phyloP scores from a whole-genome alignment of 2,329 filamentous ascomycete genomes.

The Phialophora macrospora region DNA sequence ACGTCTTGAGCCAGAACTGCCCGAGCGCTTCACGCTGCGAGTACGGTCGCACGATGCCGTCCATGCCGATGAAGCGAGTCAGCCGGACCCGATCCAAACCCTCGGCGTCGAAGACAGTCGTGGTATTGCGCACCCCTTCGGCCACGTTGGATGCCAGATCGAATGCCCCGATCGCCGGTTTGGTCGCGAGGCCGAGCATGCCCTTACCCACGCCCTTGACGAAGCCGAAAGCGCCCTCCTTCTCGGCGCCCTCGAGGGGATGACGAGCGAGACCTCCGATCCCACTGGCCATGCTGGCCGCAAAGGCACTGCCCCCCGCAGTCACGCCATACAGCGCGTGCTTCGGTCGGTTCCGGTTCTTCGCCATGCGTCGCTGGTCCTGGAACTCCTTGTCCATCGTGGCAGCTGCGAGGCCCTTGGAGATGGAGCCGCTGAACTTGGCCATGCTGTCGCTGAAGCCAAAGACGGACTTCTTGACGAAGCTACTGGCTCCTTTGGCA shows the following conservation, averaged over 20 bases:
- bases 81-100: conserved; percentile 94
- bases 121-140: conserved; percentile 97
- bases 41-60: conserved; percentile 94
- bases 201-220: conserved; percentile 98
- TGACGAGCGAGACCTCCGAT: conserved; percentile 92
- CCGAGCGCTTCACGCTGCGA: conserved; percentile 92
- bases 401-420: conserved; percentile 92
- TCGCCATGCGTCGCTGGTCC: conserved; percentile 89
- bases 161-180: conserved; percentile 94
- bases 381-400: conserved; percentile 99
- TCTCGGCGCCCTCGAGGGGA: conserved; percentile 92
- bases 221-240: conserved; percentile 90
- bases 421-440: conserved; percentile 95
- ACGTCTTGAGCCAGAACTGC: conserved; percentile 98
- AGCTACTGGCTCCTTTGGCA: conserved; percentile 93
- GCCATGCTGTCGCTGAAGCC: conserved; percentile 97
- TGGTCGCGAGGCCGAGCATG: conserved; percentile 89
- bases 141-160: conserved; percentile 96
- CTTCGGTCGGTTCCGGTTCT: conserved; percentile 91
- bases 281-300: conserved; percentile 88
- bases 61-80: conserved; percentile 85
- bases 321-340: conserved; percentile 96
- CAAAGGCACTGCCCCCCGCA: conserved; percentile 91
- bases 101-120: conserved; percentile 93
- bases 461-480: conserved; percentile 98